Conservation (phyloP, 768 basidiomycete species). For the Tylopilus subfusipes region DNA sequence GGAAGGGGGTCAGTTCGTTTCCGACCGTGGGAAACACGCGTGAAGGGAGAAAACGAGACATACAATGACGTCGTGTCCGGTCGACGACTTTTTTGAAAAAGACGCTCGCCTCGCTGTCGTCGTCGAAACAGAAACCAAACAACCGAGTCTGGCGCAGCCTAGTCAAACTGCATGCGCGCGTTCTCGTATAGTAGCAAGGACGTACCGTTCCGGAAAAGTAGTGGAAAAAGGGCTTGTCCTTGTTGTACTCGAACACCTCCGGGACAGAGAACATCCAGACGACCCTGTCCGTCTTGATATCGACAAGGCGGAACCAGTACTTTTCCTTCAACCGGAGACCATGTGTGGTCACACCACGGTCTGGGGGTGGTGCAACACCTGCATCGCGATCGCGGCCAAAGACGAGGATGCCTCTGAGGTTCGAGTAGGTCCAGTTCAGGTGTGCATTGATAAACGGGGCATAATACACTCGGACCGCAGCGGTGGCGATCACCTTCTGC, state of each 20-base stretch:
- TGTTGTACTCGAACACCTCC: conserved; percentile 61
- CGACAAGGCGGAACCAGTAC: conserved; percentile 66
- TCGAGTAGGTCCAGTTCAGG: conserved; percentile 57
- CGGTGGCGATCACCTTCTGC: conserved; percentile 50
- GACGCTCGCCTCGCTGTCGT: conserved; percentile 55
- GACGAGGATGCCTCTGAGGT: conserved; percentile 56
- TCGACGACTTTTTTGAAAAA: conserved; percentile 61
- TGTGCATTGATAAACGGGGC: conserved; percentile 46
- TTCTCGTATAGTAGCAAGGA: conserved; percentile 8
- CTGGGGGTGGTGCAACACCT: conserved; percentile 16
- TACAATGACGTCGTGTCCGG: conserved; percentile 44
- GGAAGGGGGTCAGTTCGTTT: not conserved
- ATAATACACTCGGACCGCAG: conserved; percentile 59
- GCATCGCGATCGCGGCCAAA: conserved; percentile 42
- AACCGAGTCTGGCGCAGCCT: conserved; percentile 35
- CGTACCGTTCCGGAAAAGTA: conserved; percentile 82
- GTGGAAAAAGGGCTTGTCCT: conserved; percentile 92
- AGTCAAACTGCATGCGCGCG: not conserved
- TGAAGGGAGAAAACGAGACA: not conserved
- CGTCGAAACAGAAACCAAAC: conserved; percentile 56
- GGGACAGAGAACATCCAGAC: conserved; percentile 70
- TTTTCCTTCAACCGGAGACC: conserved; percentile 32
- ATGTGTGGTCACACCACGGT: conserved; percentile 15
- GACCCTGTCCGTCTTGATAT: conserved; percentile 52
- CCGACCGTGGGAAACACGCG: not conserved